Percentiles rank a stretch among this genome's conserved stretches.
phyloP scores from a whole-genome alignment of 306 rosid species.

The Acacia melanoxylon region DNA sequence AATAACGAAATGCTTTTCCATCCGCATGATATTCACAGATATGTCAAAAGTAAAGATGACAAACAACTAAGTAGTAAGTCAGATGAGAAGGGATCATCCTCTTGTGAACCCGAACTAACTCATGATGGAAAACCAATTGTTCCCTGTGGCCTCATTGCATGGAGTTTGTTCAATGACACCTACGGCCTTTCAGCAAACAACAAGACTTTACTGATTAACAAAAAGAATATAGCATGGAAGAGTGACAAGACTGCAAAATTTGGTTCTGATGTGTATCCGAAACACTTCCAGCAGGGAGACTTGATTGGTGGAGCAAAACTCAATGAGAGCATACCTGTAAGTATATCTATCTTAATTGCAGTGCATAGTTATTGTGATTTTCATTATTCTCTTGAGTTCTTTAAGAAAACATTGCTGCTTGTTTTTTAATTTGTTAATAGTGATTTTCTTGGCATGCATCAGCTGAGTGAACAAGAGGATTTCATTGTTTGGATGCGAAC shows the following conservation, averaged over 20 bases:
- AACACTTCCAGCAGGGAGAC: constrained; percentile 58
- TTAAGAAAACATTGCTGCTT: background rate
- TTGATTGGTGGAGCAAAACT: constrained; percentile 80
- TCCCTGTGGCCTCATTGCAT: constrained; percentile 92
- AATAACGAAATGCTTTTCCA: background rate
- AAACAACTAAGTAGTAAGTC: constrained; percentile 49
- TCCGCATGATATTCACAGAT: constrained; percentile 43
- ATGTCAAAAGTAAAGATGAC: constrained; percentile 83
- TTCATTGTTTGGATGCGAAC: constrained; percentile 97
- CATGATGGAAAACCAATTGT: constrained; percentile 48
- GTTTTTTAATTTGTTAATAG: background rate
- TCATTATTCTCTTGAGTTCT: background rate
- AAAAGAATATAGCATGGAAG: constrained; percentile 77
- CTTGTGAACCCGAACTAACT: constrained; percentile 45
- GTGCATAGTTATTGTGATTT: background rate
- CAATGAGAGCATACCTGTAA: constrained; percentile 65
- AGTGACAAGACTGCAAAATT: constrained; percentile 64
- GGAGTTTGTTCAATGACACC: constrained; percentile 94
- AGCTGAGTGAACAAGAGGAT: constrained; percentile 86
- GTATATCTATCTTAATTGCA: constrained; percentile 25
- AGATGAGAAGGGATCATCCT: constrained; percentile 27
- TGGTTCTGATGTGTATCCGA: constrained; percentile 72
- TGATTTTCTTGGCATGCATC: constrained; percentile 34
- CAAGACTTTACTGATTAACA: constrained; percentile 47
- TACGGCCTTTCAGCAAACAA: constrained; percentile 59